Evolutionary conservation across 106 monocot species (phyloP).

Genomic region (Acorus gramineus): DNA sequence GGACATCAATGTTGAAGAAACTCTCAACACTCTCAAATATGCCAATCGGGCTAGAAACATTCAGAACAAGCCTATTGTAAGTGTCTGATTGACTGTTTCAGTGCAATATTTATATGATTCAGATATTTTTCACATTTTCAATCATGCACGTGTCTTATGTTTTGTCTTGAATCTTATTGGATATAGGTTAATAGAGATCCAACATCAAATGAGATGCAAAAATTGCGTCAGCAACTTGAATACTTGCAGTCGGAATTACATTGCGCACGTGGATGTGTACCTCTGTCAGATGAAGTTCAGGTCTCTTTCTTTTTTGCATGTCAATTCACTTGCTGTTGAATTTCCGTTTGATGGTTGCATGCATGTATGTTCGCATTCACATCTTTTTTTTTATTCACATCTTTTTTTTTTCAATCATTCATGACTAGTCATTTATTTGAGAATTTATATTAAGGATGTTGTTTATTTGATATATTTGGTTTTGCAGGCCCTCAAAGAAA

Average conservation of each 20-base stretch:
- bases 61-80: conserved; percentile 89
- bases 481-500: conserved; percentile 77
- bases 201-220: conserved; percentile 85
- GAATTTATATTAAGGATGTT: neutral
- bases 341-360: neutral
- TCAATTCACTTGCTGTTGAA: no score
- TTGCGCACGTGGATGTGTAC: conserved; percentile 58
- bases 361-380: neutral
- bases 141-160: neutral
- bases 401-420: neutral
- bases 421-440: neutral
- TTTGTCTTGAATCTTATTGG: neutral
- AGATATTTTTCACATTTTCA: conserved; percentile 4
- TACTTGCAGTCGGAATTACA: conserved; percentile 88
- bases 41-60: conserved; percentile 99
- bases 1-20: conserved; percentile 97
- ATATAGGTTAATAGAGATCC: conserved; percentile 90
- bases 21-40: conserved; percentile 96
- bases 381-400: neutral
- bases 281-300: conserved; percentile 64
- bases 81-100: neutral
- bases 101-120: neutral
- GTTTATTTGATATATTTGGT: no score
- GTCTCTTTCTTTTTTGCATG: conserved; percentile 10
- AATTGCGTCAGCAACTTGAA: conserved; percentile 87